Conservation (phyloP, 2,329 filamentous ascomycete species). For the Penicillium corylophilum region DNA sequence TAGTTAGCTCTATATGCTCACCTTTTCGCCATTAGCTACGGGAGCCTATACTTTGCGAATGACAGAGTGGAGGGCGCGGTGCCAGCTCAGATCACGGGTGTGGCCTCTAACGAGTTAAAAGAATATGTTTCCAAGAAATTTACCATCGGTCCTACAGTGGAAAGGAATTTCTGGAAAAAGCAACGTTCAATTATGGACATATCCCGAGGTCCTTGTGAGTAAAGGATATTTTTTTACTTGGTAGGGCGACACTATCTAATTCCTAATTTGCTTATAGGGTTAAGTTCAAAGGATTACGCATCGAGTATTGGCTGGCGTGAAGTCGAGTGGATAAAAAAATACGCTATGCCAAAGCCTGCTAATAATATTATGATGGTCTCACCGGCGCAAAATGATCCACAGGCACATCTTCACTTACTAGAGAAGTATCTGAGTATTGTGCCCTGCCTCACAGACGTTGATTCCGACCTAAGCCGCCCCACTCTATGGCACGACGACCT, state of each 20-base stretch:
- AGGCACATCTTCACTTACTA: constrained; percentile 34
- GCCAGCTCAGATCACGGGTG: no score
- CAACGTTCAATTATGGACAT: constrained; percentile 35
- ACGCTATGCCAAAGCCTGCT: constrained; percentile 23
- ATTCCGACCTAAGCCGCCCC: constrained; percentile 22
- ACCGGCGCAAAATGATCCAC: constrained; percentile 28
- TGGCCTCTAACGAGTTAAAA: no score
- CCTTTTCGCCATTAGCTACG: no score
- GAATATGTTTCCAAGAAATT: no score
- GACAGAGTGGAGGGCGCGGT: no score
- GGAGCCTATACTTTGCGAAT: no score
- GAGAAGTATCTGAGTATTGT: constrained; percentile 33
- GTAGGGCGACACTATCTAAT: constrained; percentile 3
- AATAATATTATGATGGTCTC: constrained; percentile 25
- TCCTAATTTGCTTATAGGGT: constrained; percentile 28
- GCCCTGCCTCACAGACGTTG: constrained; percentile 30
- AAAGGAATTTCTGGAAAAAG: constrained; percentile 18
- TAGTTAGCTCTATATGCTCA: no score
- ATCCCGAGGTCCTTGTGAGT: constrained; percentile 44
- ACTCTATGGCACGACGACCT: constrained; percentile 45
- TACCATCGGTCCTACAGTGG: no score
- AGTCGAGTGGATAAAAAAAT: constrained; percentile 34
- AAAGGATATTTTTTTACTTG: no score
- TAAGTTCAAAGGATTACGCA: constrained; percentile 33
- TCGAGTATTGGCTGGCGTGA: constrained; percentile 34